phyloP scores from a whole-genome alignment of 371 early-diverging fungal genomes.

The Zancudomyces culisetae region DNA sequence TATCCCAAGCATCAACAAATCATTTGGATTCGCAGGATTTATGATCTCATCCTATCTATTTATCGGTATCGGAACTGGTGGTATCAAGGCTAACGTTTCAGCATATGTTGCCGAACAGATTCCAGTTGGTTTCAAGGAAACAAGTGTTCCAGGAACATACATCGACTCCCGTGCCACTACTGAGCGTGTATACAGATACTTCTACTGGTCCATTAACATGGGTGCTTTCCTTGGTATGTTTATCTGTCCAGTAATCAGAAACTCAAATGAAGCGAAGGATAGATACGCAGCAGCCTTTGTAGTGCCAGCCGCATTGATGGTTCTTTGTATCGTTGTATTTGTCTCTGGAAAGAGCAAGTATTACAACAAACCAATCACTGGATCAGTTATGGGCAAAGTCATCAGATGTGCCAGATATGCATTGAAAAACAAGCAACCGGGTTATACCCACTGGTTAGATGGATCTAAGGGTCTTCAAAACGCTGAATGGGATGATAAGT shows the following conservation, averaged over 20 bases:
- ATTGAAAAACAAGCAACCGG: slow-evolving; percentile 25
- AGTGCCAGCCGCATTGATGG: slow-evolving; percentile 43
- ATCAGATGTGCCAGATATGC: slow-evolving; percentile 31
- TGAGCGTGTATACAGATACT: slow-evolving; percentile 39
- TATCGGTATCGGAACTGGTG: slow-evolving; percentile 72
- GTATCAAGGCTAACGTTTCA: slow-evolving; percentile 64
- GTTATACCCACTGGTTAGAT: slow-evolving; percentile 28
- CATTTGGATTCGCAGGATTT: slow-evolving; percentile 40
- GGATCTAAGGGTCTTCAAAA: slow-evolving; percentile 16
- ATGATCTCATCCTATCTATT: slow-evolving; percentile 39
- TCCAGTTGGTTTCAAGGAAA: slow-evolving; percentile 14
- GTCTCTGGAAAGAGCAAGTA: slow-evolving; percentile 35
- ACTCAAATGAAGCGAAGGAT: too few relatives aligned
- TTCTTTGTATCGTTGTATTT: slow-evolving; percentile 37
- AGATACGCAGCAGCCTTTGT: slow-evolving; percentile 41
- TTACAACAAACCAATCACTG: slow-evolving; percentile 37
- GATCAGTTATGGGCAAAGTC: slow-evolving; percentile 34
- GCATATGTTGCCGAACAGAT: slow-evolving; percentile 54
- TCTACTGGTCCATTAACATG: slow-evolving; percentile 69
- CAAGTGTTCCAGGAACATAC: slow-evolving; percentile 17
- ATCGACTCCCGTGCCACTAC: slow-evolving; percentile 29
- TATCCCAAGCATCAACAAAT: slow-evolving; percentile 29
- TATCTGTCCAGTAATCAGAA: slow-evolving; percentile 31
- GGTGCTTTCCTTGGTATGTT: slow-evolving; percentile 46
- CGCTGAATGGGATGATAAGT: slow-evolving; percentile 41